phyloP scores from a whole-genome alignment of 352 stramenopile species.

The Globisporangium alternatum region DNA sequence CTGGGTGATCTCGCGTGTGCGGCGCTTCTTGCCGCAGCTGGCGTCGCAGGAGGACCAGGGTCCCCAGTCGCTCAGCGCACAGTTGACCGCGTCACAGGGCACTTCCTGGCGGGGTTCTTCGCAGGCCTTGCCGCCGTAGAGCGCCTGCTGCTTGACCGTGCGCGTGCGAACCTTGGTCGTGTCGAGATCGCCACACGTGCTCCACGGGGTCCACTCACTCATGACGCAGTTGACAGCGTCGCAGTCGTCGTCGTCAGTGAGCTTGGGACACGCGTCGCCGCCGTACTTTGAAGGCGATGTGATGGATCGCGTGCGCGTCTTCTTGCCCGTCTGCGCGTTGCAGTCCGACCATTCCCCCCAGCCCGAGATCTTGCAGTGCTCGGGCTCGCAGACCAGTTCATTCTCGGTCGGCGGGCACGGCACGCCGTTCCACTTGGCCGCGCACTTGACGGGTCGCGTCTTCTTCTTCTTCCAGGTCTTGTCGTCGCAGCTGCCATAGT shows the following conservation, averaged over 20 bases:
- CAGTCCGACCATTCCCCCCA: conserved; percentile 35
- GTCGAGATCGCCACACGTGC: conserved; percentile 27
- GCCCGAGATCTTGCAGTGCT: conserved; percentile 42
- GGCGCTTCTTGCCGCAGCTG: conserved; percentile 37
- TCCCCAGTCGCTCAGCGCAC: conserved; percentile 36
- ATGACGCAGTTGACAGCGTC: conserved; percentile 51
- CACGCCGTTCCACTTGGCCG: conserved; percentile 36
- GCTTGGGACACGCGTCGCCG: conserved; percentile 25
- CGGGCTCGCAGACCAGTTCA: conserved; percentile 42
- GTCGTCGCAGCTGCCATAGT: conserved; percentile 38
- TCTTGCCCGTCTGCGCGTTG: conserved; percentile 30
- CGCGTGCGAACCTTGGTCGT: conserved; percentile 30
- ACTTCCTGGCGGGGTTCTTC: conserved; percentile 28
- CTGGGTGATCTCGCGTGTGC: conserved; percentile 28
- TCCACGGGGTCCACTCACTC: conserved; percentile 30
- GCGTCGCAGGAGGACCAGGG: conserved; percentile 42
- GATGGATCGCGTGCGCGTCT: conserved; percentile 33
- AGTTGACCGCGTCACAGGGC: conserved; percentile 47
- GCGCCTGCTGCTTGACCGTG: conserved; percentile 21
- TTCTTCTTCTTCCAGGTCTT: conserved; percentile 51
- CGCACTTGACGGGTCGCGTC: conserved; percentile 26
- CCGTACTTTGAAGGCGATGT: conserved; percentile 29
- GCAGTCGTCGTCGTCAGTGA: conserved; percentile 30
- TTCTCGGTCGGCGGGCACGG: conserved; percentile 44
- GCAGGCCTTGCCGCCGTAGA: conserved; percentile 40